Evolutionary conservation across 2,329 filamentous ascomycete genomes (phyloP).

Genomic region (Aspergillus texensis): DNA sequence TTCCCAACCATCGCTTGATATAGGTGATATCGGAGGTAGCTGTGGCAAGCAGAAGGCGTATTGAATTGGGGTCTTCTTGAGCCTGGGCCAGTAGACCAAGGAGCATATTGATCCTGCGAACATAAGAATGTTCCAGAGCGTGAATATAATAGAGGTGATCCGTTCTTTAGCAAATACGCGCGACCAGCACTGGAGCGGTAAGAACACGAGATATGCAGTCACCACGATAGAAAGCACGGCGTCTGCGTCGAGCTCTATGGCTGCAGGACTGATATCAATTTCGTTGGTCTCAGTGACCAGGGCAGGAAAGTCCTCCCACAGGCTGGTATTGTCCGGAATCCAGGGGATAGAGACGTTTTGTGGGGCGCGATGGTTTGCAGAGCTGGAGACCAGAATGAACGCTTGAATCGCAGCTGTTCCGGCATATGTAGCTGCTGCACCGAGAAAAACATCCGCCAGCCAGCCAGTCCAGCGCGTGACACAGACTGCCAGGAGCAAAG

Average conservation of each 20-base stretch:
- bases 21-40: slow-evolving; percentile 23
- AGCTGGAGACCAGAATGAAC: slow-evolving; percentile 33
- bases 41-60: slow-evolving; percentile 37
- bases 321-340: slow-evolving; percentile 18
- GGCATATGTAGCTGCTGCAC: slow-evolving; percentile 36
- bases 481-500: slow-evolving; percentile 30
- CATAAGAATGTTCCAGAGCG: slow-evolving; percentile 36
- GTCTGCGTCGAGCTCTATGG: slow-evolving; percentile 35
- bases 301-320: slow-evolving; percentile 21
- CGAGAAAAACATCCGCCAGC: slow-evolving; percentile 35
- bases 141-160: slow-evolving; percentile 31
- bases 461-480: slow-evolving; percentile 35
- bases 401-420: slow-evolving; percentile 35
- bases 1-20: slow-evolving; percentile 32
- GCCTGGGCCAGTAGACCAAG: slow-evolving; percentile 26
- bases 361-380: slow-evolving; percentile 9
- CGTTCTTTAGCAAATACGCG: slow-evolving; percentile 29
- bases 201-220: slow-evolving; percentile 37
- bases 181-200: slow-evolving; percentile 39
- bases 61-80: slow-evolving; percentile 23
- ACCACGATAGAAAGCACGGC: slow-evolving; percentile 38
- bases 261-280: slow-evolving; percentile 29
- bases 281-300: slow-evolving; percentile 23
- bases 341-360: slow-evolving; percentile 28
- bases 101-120: slow-evolving; percentile 33